Conservation (phyloP, 2,329 filamentous ascomycete species). For the Hypoxylon sp. region DNA sequence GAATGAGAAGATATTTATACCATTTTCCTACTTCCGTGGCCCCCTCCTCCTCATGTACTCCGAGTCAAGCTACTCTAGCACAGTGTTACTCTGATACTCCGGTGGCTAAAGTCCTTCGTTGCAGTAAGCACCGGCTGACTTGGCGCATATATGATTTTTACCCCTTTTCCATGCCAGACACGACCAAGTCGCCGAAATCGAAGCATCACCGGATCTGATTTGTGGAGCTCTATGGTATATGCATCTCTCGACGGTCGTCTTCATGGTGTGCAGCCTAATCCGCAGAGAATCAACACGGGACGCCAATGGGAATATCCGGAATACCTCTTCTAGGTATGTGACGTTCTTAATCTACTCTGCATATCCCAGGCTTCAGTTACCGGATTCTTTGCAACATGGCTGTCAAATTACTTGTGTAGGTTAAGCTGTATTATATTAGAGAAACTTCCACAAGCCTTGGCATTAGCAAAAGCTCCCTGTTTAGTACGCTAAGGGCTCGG, state of each 20-base stretch:
- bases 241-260: slow-evolving; percentile 4
- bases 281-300: background rate
- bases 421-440: background rate
- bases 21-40: background rate
- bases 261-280: slow-evolving; percentile 6
- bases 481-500: background rate
- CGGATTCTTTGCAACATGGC: background rate
- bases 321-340: slow-evolving; percentile 4
- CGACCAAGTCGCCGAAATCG: slow-evolving; percentile 14
- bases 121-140: slow-evolving; percentile 26
- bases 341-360: slow-evolving; percentile 8
- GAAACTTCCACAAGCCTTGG: background rate
- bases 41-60: background rate
- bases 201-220: slow-evolving; percentile 9
- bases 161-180: slow-evolving; percentile 8
- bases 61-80: background rate
- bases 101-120: slow-evolving; percentile 23
- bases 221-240: slow-evolving; percentile 17
- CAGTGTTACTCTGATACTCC: background rate
- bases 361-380: background rate
- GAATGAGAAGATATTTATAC: slow-evolving; percentile 23
- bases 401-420: background rate
- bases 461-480: background rate
- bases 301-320: slow-evolving; percentile 1
- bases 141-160: slow-evolving; percentile 36